Evolutionary conservation across 2,329 filamentous ascomycete species (phyloP).

Genomic region (Canariomyces notabilis): DNA sequence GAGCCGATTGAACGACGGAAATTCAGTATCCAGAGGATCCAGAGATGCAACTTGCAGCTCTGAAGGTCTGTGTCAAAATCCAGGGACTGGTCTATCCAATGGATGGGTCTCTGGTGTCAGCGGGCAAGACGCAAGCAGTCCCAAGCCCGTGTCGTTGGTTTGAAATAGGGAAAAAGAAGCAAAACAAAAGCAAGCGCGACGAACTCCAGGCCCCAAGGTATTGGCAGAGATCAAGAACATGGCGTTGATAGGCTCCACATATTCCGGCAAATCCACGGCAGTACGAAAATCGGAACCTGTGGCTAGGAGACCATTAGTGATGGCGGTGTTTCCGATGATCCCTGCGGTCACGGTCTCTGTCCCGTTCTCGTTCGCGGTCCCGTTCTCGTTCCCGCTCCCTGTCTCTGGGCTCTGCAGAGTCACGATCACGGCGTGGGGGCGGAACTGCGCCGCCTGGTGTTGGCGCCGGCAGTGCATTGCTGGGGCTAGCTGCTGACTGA

Average conservation of each 20-base stretch:
- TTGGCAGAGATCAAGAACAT: constrained; percentile 21
- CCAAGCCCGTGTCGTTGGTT: constrained; percentile 15
- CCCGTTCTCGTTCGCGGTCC: constrained; percentile 23
- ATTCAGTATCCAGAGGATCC: constrained; percentile 16
- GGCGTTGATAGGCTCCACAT: constrained; percentile 12
- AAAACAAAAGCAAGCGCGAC: constrained; percentile 8
- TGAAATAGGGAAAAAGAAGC: constrained; percentile 9
- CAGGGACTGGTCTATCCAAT: constrained; percentile 20
- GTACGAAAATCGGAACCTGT: constrained; percentile 12
- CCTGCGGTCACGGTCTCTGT: constrained; percentile 35
- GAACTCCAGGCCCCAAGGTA: constrained; percentile 17
- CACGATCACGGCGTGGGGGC: constrained; percentile 34
- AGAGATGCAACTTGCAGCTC: constrained; percentile 26
- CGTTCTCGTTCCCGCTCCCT: constrained; percentile 30
- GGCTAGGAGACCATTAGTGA: constrained; percentile 17
- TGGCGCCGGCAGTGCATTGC: constrained; percentile 30
- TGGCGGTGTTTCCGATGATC: constrained; percentile 23
- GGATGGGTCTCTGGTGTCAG: constrained; percentile 14
- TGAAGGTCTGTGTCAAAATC: constrained; percentile 17
- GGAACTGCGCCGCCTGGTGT: constrained; percentile 32
- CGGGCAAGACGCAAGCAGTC: constrained; percentile 14
- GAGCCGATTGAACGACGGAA: constrained; percentile 1
- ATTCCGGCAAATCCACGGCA: constrained; percentile 9
- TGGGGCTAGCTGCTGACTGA: constrained; percentile 34
- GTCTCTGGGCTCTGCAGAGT: constrained; percentile 34